These are phyloP conservation scores for Colletotrichum sp. DNA, from an alignment of 2,329 filamentous ascomycete genomes.

Conservation along the genomic window DNA sequence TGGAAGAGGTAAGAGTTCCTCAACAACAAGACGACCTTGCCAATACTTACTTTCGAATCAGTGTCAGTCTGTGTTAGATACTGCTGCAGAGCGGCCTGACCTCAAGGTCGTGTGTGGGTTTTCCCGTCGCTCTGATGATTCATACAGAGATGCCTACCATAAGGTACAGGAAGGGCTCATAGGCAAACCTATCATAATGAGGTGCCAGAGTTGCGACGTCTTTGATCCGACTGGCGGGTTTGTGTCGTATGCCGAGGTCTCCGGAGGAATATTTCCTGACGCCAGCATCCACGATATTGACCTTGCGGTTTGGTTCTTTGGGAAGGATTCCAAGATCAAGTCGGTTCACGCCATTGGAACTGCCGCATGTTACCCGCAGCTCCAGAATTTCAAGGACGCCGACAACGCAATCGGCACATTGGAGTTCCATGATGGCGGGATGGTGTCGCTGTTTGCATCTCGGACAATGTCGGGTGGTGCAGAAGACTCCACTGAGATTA, in stretches of 20 bases:
- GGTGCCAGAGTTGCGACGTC: not conserved
- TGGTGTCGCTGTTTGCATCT: not conserved
- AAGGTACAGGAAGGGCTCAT: not conserved
- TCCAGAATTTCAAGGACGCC: not conserved
- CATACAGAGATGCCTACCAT: not conserved
- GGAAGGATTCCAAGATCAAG: not conserved
- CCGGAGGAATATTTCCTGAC: not conserved
- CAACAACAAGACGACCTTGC: not conserved
- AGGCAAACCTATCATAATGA: not conserved
- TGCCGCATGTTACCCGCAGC: too few relatives aligned
- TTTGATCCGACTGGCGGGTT: not conserved
- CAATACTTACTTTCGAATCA: not conserved
- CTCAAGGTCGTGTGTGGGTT: not conserved
- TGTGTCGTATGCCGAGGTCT: not conserved
- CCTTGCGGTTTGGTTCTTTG: not conserved
- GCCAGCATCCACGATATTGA: not conserved
- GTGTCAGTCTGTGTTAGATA: not conserved
- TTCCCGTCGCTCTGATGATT: not conserved
- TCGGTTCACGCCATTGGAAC: not conserved
- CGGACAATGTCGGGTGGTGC: not conserved
- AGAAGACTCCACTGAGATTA: not conserved
- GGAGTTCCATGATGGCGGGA: not conserved
- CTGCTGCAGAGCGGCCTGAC: not conserved
- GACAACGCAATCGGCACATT: not conserved
- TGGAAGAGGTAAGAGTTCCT: not conserved